phyloP scores from a whole-genome alignment of 768 basidiomycete genomes.

The Tricholoma sp. region DNA sequence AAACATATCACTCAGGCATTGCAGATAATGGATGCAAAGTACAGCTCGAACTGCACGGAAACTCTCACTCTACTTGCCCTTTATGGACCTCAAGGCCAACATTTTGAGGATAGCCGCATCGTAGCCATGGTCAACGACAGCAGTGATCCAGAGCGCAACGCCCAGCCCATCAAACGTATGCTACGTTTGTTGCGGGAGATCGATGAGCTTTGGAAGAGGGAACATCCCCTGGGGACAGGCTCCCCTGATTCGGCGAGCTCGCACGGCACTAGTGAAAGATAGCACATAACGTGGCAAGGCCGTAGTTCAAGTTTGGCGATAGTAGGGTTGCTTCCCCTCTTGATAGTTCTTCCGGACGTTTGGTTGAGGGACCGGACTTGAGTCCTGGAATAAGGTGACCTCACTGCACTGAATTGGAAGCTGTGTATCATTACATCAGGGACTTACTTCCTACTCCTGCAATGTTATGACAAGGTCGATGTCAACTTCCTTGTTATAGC shows the following conservation, averaged over 20 bases:
- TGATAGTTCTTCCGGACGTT: neutral
- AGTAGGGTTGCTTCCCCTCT: neutral
- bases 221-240: slow-evolving; percentile 13
- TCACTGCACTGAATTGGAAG: neutral
- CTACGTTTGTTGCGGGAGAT: slow-evolving; percentile 43
- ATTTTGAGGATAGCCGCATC: slow-evolving; percentile 44
- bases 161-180: slow-evolving; percentile 45
- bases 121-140: slow-evolving; percentile 46
- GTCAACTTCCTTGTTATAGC: neutral
- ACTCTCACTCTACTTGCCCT: slow-evolving; percentile 43
- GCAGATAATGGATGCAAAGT: slow-evolving; percentile 33
- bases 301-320: neutral
- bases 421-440: too few relatives aligned
- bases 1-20: slow-evolving; percentile 51
- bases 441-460: neutral
- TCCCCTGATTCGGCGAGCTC: neutral
- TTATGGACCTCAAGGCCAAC: slow-evolving; percentile 54
- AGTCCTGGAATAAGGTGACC: neutral
- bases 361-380: neutral
- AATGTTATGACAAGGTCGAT: neutral
- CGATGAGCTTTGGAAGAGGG: slow-evolving; percentile 39
- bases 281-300: neutral
- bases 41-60: slow-evolving; percentile 45
- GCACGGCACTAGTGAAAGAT: neutral
- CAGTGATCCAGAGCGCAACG: slow-evolving; percentile 31